phyloP scores from a whole-genome alignment of 495 filamentous ascomycete genomes.

The Halenospora varia region DNA sequence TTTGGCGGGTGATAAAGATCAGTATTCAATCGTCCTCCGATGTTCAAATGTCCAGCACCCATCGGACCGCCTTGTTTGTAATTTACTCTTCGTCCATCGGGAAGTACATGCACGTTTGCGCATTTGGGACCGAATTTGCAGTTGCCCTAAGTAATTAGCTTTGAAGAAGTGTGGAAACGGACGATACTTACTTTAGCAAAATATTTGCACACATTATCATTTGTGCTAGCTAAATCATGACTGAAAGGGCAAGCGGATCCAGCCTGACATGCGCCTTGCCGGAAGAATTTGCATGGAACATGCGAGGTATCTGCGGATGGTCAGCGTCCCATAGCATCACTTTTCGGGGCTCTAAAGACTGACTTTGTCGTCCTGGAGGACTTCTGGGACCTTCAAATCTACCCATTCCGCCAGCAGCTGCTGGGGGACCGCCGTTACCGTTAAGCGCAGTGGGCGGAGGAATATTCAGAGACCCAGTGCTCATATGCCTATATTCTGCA shows the following conservation, averaged over 20 bases:
- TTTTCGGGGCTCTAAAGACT: constrained; percentile 24
- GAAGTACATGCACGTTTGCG: constrained; percentile 90
- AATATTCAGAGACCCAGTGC: constrained; percentile 50
- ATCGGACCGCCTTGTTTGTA: constrained; percentile 50
- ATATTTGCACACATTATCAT: constrained; percentile 93
- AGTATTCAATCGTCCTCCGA: constrained; percentile 70
- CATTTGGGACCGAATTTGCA: constrained; percentile 99
- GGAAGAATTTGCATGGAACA: constrained; percentile 99
- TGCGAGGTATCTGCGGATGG: constrained; percentile 77
- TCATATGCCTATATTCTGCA: constrained; percentile 48
- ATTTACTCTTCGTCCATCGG: constrained; percentile 89
- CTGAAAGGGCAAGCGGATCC: constrained; percentile 94
- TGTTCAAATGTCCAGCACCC: constrained; percentile 46
- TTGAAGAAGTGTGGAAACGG: background rate
- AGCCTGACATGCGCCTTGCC: constrained; percentile 92
- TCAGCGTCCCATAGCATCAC: constrained; percentile 5
- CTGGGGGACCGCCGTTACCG: constrained; percentile 23
- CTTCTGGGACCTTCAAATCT: constrained; percentile 69
- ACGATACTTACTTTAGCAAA: constrained; percentile 77
- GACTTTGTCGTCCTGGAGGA: constrained; percentile 79
- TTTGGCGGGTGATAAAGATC: constrained; percentile 53
- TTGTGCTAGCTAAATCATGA: constrained; percentile 76
- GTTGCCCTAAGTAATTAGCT: constrained; percentile 68
- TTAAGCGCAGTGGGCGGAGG: constrained; percentile 27
- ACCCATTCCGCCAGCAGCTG: constrained; percentile 35